Conservation (phyloP, 2,329 filamentous ascomycete species). For the Volutella citrinella region DNA sequence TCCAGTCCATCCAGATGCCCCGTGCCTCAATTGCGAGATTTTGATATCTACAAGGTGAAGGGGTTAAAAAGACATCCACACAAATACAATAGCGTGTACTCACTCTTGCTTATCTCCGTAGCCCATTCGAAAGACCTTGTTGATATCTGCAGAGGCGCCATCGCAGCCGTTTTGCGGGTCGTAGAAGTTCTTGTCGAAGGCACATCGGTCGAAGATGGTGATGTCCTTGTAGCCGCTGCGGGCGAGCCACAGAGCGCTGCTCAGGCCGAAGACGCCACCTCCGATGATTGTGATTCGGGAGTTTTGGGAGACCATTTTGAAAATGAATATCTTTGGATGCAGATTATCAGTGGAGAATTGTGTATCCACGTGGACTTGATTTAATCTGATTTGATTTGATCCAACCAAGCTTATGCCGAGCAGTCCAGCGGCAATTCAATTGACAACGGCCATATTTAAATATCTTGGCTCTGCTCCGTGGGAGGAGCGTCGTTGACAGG, state of each 20-base stretch:
- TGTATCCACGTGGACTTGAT: no score
- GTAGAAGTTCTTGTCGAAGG: slow-evolving; percentile 13
- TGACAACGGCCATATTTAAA: no score
- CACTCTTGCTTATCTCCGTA: slow-evolving; percentile 10
- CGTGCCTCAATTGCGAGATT: slow-evolving; percentile 28
- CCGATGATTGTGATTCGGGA: slow-evolving; percentile 10
- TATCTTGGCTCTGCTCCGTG: no score
- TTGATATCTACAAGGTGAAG: slow-evolving; percentile 11
- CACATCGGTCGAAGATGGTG: slow-evolving; percentile 14
- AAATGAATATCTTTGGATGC: no score
- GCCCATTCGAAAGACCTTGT: slow-evolving; percentile 16
- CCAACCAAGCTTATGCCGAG: no score
- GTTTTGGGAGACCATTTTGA: slow-evolving; percentile 3
- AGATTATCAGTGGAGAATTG: no score
- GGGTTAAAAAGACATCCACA: no score
- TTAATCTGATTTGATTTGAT: no score
- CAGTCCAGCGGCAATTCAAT: no score
- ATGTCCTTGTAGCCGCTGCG: slow-evolving; percentile 13
- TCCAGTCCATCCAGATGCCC: slow-evolving; percentile 30
- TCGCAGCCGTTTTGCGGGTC: slow-evolving; percentile 13
- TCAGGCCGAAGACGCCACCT: slow-evolving; percentile 12
- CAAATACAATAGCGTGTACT: background rate
- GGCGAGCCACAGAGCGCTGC: slow-evolving; percentile 14
- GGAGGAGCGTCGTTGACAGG: no score
- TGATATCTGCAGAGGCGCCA: slow-evolving; percentile 16